phyloP scores from a whole-genome alignment of 1,139 yeast genomes.

The Kurtzmaniella quercitrusa region DNA sequence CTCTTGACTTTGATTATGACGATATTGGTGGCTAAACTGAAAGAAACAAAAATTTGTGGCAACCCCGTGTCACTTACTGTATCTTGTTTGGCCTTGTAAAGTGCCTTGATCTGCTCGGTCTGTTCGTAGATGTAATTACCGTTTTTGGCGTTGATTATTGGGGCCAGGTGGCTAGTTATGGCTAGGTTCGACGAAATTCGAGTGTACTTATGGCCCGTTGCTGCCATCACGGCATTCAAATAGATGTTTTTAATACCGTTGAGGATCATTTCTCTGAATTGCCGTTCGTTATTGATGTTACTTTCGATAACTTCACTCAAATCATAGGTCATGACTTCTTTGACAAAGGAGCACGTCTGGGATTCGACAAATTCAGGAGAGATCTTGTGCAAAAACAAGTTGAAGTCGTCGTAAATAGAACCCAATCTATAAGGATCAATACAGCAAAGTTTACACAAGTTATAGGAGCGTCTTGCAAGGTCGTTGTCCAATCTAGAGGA shows the following conservation, averaged over 20 bases:
- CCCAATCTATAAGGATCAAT: slow-evolving; percentile 29
- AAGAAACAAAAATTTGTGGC: slow-evolving; percentile 6
- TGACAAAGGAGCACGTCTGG: slow-evolving; percentile 25
- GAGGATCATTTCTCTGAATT: slow-evolving; percentile 32
- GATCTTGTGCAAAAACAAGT: slow-evolving; percentile 27
- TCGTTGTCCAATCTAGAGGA: slow-evolving; percentile 17
- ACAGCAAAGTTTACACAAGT: slow-evolving; percentile 25
- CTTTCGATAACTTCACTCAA: slow-evolving; percentile 26
- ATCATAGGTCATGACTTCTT: slow-evolving; percentile 28
- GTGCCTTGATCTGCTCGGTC: slow-evolving; percentile 5
- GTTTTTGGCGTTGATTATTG: slow-evolving; percentile 4
- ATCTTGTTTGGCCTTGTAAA: slow-evolving; percentile 5
- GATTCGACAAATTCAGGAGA: slow-evolving; percentile 9
- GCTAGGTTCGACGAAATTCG: slow-evolving; percentile 30
- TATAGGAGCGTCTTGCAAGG: slow-evolving; percentile 22
- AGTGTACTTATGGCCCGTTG: slow-evolving; percentile 27
- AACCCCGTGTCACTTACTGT: slow-evolving; percentile 1
- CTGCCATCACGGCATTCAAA: slow-evolving; percentile 39
- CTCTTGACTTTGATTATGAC: slow-evolving; percentile 7
- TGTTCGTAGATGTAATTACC: slow-evolving; percentile 5
- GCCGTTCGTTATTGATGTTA: slow-evolving; percentile 27
- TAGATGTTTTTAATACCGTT: slow-evolving; percentile 34
- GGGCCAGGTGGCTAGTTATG: slow-evolving; percentile 10
- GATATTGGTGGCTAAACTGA: slow-evolving; percentile 6
- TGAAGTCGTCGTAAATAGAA: slow-evolving; percentile 37